Percentiles rank a stretch among this genome's conserved stretches.
Evolutionary conservation across 164 flowering plant species (phyloP).

Genomic region (Stephania cephalantha): DNA sequence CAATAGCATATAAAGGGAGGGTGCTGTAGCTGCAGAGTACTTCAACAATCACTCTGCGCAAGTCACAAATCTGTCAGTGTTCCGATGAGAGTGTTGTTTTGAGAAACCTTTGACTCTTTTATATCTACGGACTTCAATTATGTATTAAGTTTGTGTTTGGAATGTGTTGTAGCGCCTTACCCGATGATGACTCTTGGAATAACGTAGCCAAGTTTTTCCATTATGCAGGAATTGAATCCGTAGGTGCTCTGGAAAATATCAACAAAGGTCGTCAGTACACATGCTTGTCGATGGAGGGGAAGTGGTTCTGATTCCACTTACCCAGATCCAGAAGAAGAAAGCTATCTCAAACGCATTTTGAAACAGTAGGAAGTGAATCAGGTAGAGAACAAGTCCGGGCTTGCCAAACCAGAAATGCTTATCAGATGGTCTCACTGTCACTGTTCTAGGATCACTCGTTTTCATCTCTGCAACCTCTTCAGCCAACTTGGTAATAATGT

Average conservation of each 20-base stretch:
- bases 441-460: slow-evolving; percentile 46
- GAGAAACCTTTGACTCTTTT: too few relatives aligned
- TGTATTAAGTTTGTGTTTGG: neutral
- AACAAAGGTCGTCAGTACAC: neutral
- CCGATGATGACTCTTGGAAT: slow-evolving; percentile 80
- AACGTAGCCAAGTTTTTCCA: slow-evolving; percentile 66
- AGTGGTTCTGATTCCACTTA: slow-evolving; percentile 20
- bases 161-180: slow-evolving; percentile 26
- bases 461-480: slow-evolving; percentile 69
- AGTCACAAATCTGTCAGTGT: neutral
- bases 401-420: slow-evolving; percentile 78
- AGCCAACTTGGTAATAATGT: slow-evolving; percentile 69
- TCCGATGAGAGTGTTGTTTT: too few relatives aligned
- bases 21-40: slow-evolving; percentile 93
- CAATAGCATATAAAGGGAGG: slow-evolving; percentile 85
- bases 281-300: neutral
- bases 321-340: slow-evolving; percentile 94
- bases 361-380: slow-evolving; percentile 91
- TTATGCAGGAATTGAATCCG: slow-evolving; percentile 81
- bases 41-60: slow-evolving; percentile 61
- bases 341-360: slow-evolving; percentile 97
- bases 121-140: neutral
- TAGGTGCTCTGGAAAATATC: slow-evolving; percentile 15
- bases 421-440: slow-evolving; percentile 71
- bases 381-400: slow-evolving; percentile 57